phyloP scores from a whole-genome alignment of 2,329 filamentous ascomycete species.

The Xylariomycetidae sp. region DNA sequence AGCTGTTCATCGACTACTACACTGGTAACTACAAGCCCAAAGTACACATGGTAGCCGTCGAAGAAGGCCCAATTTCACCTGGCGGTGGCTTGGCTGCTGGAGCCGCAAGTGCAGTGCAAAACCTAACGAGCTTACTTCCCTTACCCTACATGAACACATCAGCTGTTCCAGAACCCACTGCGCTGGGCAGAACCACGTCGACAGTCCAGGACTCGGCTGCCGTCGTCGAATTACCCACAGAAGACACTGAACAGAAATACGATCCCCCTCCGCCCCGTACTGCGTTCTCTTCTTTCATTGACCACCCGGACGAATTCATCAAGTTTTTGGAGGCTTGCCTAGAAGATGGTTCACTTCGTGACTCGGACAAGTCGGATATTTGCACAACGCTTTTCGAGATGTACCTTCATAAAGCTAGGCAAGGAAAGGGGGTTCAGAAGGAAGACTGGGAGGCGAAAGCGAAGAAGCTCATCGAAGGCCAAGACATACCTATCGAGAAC shows the following conservation, averaged over 20 bases:
- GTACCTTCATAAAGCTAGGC: conserved; percentile 85
- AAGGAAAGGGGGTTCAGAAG: conserved; percentile 60
- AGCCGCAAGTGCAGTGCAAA: conserved; percentile 75
- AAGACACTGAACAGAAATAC: conserved; percentile 52
- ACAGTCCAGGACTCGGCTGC: conserved; percentile 49
- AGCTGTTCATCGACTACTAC: conserved; percentile 91
- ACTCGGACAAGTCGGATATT: conserved; percentile 74
- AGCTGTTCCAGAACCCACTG: conserved; percentile 46
- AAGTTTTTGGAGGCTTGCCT: conserved; percentile 86
- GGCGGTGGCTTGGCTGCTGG: conserved; percentile 44
- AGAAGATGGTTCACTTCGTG: conserved; percentile 61
- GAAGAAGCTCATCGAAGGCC: conserved; percentile 77
- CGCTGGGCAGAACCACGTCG: conserved; percentile 42
- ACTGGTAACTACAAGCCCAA: conserved; percentile 76
- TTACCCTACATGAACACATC: conserved; percentile 76
- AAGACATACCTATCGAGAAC: conserved; percentile 80
- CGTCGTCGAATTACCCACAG: conserved; percentile 42
- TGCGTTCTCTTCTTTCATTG: conserved; percentile 94
- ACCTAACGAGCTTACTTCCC: conserved; percentile 75
- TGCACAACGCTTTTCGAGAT: conserved; percentile 97
- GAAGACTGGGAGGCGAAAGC: conserved; percentile 87
- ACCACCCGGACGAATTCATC: conserved; percentile 88
- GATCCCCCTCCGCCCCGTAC: conserved; percentile 75
- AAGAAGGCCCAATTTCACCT: conserved; percentile 30
- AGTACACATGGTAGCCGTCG: conserved; percentile 43